Percentiles rank a stretch among this genome's conserved stretches.
Conservation (phyloP, 305 asterid genomes). For the Fraxinus paxiana region DNA sequence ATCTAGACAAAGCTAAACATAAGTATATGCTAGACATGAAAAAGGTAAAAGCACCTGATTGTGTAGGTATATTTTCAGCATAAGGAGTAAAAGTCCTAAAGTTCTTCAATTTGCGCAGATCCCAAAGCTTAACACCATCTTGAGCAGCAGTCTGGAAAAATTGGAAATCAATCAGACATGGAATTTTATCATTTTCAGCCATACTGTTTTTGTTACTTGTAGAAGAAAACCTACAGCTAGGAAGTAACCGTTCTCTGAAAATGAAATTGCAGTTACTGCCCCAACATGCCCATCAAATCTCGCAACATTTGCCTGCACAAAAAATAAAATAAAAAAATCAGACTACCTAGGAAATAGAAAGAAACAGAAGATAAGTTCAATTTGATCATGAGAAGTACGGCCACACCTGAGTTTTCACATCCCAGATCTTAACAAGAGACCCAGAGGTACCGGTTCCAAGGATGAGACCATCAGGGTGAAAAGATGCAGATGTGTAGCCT, state of each 20-base stretch:
- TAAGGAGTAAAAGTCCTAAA: constrained; percentile 75
- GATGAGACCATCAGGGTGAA: constrained; percentile 99
- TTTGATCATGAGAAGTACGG: not conserved
- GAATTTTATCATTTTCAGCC: not conserved
- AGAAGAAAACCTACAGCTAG: constrained; percentile 62
- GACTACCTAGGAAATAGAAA: not conserved
- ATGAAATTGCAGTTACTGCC: constrained; percentile 81
- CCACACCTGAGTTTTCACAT: constrained; percentile 90
- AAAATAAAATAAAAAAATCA: not conserved
- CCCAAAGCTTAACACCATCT: constrained; percentile 98
- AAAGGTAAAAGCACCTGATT: constrained; percentile 50
- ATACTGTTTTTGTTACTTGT: not conserved
- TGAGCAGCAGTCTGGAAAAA: constrained; percentile 86
- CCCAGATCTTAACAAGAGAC: constrained; percentile 88
- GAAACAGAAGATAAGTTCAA: not conserved
- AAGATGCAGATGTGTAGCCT: constrained; percentile 88
- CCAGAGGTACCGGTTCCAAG: constrained; percentile 93
- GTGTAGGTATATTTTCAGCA: constrained; percentile 80
- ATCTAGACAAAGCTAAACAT: not conserved
- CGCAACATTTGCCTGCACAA: constrained; percentile 71
- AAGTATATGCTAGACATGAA: constrained; percentile 1
- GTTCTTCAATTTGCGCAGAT: constrained; percentile 88
- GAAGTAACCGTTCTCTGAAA: constrained; percentile 98
- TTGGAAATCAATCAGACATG: constrained; percentile 22
- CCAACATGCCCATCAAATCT: constrained; percentile 81